Conservation (phyloP, 768 basidiomycete species). For the Sistotremastrum niveocremeum region DNA sequence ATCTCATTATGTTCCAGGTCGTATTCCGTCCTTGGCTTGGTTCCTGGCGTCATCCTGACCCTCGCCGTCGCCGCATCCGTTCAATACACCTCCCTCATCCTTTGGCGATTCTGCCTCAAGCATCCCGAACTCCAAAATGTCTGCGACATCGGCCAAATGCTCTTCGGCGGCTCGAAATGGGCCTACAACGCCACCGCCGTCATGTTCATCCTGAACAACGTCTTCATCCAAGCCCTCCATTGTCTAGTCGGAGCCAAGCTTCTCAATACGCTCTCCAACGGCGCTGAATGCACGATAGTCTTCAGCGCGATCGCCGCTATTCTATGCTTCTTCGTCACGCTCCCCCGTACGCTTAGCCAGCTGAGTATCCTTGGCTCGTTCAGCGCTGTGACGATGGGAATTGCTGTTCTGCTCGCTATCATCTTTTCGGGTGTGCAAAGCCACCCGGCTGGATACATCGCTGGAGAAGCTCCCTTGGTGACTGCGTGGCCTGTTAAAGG, state of each 20-base stretch:
- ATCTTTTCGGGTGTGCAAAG: conserved; percentile 28
- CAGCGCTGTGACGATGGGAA: conserved; percentile 31
- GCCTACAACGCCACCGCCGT: conserved; percentile 38
- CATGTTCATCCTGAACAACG: conserved; percentile 43
- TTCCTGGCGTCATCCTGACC: conserved; percentile 29
- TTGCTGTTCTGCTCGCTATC: conserved; percentile 29
- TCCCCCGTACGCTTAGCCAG: conserved; percentile 31
- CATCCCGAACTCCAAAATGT: conserved; percentile 37
- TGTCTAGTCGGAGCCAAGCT: conserved; percentile 33
- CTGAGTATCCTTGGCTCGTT: conserved; percentile 28
- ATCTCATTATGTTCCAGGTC: conserved; percentile 16
- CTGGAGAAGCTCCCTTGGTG: conserved; percentile 24
- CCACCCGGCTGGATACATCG: conserved; percentile 27
- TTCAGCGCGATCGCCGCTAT: conserved; percentile 24
- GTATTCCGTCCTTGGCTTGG: conserved; percentile 30
- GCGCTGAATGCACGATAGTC: conserved; percentile 26
- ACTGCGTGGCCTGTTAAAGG: conserved; percentile 23
- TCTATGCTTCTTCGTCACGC: conserved; percentile 27
- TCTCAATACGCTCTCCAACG: conserved; percentile 31
- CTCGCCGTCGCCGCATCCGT: conserved; percentile 24
- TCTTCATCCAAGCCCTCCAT: conserved; percentile 37
- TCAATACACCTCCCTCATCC: conserved; percentile 33
- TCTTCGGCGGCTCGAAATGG: conserved; percentile 32
- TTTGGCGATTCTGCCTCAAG: conserved; percentile 34
- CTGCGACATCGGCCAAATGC: conserved; percentile 34